Evolutionary conservation across 352 stramenopile genomes (phyloP).

Genomic region (Phytophthora boehmeriae): DNA sequence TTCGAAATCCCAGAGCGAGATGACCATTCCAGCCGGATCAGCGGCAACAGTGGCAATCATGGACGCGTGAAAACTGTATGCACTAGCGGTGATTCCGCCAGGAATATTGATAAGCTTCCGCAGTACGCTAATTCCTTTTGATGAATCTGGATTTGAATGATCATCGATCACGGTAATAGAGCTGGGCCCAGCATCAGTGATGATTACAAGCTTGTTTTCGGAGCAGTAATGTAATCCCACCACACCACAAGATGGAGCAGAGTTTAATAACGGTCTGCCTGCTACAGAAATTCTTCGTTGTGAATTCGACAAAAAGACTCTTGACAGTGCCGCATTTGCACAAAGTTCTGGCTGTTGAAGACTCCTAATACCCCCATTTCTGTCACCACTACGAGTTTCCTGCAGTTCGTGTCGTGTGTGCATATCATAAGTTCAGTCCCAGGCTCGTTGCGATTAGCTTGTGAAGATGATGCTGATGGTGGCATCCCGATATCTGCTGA

Average conservation of each 20-base stretch:
- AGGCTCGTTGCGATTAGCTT: conserved; percentile 23
- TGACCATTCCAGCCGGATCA: conserved; percentile 28
- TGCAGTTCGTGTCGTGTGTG: conserved; percentile 57
- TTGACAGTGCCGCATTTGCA: conserved; percentile 71
- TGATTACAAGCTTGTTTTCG: conserved; percentile 73
- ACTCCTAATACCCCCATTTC: conserved; percentile 65
- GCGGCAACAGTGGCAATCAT: conserved; percentile 65
- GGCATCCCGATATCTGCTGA: background rate
- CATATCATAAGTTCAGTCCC: conserved; percentile 55
- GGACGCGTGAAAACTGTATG: conserved; percentile 70
- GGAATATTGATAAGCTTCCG: conserved; percentile 66
- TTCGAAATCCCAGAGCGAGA: conserved; percentile 85
- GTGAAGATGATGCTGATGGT: conserved; percentile 5
- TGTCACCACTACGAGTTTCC: conserved; percentile 66
- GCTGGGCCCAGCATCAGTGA: conserved; percentile 44
- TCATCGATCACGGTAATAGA: conserved; percentile 76
- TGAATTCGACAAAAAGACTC: conserved; percentile 40
- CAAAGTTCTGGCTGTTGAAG: conserved; percentile 78
- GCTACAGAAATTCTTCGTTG: background rate
- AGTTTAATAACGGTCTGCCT: conserved; percentile 10
- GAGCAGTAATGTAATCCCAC: conserved; percentile 76
- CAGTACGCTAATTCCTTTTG: conserved; percentile 54
- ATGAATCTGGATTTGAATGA: conserved; percentile 52
- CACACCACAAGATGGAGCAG: conserved; percentile 47
- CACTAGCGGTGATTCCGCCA: conserved; percentile 51